Conservation (phyloP, 2,329 filamentous ascomycete species). For the Clarireedia sp. region DNA sequence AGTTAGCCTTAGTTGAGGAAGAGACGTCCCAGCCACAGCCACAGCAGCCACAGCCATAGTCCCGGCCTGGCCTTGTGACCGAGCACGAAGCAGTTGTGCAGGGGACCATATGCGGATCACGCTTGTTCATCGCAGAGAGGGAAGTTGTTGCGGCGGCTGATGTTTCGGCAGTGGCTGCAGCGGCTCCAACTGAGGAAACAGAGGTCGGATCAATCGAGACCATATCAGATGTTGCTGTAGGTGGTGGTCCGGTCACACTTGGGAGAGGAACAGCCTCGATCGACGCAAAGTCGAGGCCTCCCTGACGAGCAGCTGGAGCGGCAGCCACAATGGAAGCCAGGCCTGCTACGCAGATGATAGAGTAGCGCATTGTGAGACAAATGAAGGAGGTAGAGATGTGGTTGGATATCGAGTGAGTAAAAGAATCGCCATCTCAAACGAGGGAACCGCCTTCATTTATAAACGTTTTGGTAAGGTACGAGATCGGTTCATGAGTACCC, state of each 20-base stretch:
- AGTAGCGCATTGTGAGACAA: constrained; percentile 8
- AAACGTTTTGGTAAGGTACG: too few relatives aligned
- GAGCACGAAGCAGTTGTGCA: not conserved
- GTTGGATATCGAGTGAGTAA: too few relatives aligned
- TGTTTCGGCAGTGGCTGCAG: not conserved
- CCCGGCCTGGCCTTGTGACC: not conserved
- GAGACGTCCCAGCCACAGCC: not conserved
- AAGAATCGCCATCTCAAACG: too few relatives aligned
- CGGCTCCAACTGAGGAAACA: not conserved
- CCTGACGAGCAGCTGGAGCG: constrained; percentile 8
- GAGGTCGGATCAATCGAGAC: not conserved
- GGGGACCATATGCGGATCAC: not conserved
- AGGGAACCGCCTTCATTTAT: too few relatives aligned
- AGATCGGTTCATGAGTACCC: too few relatives aligned
- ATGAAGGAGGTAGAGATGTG: not conserved
- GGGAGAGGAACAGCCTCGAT: constrained; percentile 5
- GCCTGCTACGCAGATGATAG: constrained; percentile 9
- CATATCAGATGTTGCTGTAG: not conserved
- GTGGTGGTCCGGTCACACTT: not conserved
- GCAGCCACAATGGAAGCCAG: constrained; percentile 13
- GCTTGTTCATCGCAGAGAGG: not conserved
- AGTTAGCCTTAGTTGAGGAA: not conserved
- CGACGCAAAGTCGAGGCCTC: constrained; percentile 11
- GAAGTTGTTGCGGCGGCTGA: not conserved
- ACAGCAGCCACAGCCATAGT: too few relatives aligned